phyloP scores from a whole-genome alignment of 306 rosid genomes.

The Trifolium repens region DNA sequence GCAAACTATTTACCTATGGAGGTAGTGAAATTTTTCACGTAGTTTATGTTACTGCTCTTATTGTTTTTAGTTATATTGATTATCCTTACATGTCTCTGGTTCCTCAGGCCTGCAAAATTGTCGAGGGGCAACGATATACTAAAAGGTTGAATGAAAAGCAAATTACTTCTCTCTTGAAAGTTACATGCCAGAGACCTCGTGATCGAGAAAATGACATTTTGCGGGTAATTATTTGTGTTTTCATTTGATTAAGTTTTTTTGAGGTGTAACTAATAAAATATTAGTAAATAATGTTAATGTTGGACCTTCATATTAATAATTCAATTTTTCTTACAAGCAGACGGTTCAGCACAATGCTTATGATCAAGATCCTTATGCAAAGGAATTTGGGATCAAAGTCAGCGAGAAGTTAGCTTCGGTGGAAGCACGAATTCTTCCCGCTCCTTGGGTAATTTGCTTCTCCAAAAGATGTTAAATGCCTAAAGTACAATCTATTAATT shows the following conservation, averaged over 20 bases:
- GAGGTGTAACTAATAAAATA: not conserved
- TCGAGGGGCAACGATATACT: constrained; percentile 93
- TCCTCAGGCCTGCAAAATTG: constrained; percentile 96
- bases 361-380: constrained; percentile 93
- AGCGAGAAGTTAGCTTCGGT: constrained; percentile 91
- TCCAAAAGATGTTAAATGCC: constrained; percentile 7
- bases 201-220: constrained; percentile 94
- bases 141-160: constrained; percentile 95
- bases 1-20: constrained; percentile 98
- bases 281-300: constrained; percentile 7
- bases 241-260: not conserved
- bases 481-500: not conserved
- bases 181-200: constrained; percentile 96
- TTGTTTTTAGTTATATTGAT: constrained; percentile 13
- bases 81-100: constrained; percentile 34
- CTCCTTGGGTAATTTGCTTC: constrained; percentile 87
- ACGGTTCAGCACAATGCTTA: constrained; percentile 85
- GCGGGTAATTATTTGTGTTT: constrained; percentile 55
- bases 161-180: constrained; percentile 87
- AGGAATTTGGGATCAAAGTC: constrained; percentile 88
- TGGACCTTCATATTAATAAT: constrained; percentile 17
- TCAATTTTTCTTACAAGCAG: constrained; percentile 49
- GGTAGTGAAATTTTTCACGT: constrained; percentile 53
- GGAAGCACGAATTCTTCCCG: constrained; percentile 96
- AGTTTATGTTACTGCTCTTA: constrained; percentile 22